These are phyloP conservation scores for Camellia granthamiana DNA, from an alignment of 148 eudicot species.

Conservation along the genomic window DNA sequence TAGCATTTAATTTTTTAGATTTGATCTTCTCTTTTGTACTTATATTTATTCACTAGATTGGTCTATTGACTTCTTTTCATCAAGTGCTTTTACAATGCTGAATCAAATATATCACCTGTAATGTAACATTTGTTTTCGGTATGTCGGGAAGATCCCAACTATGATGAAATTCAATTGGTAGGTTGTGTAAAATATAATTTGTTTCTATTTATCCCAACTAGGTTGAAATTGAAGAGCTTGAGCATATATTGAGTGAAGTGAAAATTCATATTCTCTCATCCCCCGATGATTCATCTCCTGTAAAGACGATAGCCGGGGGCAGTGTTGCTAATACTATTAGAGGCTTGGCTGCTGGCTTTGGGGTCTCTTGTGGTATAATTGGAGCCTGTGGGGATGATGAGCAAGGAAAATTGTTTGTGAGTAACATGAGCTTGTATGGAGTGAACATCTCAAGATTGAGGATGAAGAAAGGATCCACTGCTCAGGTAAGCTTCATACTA, in stretches of 20 bases:
- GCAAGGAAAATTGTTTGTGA: slow-evolving; percentile 62
- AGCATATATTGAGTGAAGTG: slow-evolving; percentile 60
- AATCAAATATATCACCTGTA: neutral
- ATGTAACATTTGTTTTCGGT: neutral
- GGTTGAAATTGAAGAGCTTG: slow-evolving; percentile 80
- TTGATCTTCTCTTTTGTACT: neutral
- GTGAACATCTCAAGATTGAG: slow-evolving; percentile 71
- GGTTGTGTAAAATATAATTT: neutral
- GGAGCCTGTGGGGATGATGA: slow-evolving; percentile 96
- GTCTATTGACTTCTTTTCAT: neutral
- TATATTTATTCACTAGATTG: neutral
- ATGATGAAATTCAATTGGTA: neutral
- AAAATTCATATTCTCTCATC: slow-evolving; percentile 49
- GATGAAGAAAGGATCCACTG: slow-evolving; percentile 63
- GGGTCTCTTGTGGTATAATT: slow-evolving; percentile 69
- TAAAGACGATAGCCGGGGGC: slow-evolving; percentile 87
- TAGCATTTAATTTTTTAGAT: neutral
- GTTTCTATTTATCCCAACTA: slow-evolving; percentile 10
- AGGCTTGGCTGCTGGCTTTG: slow-evolving; percentile 87
- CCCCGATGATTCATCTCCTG: slow-evolving; percentile 45
- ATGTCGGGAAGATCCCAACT: neutral
- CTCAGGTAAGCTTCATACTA: slow-evolving; percentile 56
- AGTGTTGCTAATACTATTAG: slow-evolving; percentile 95
- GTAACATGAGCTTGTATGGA: slow-evolving; percentile 56
- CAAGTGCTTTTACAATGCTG: neutral